Conservation (phyloP, 2,329 filamentous ascomycete species). For the Ascochyta lentis region DNA sequence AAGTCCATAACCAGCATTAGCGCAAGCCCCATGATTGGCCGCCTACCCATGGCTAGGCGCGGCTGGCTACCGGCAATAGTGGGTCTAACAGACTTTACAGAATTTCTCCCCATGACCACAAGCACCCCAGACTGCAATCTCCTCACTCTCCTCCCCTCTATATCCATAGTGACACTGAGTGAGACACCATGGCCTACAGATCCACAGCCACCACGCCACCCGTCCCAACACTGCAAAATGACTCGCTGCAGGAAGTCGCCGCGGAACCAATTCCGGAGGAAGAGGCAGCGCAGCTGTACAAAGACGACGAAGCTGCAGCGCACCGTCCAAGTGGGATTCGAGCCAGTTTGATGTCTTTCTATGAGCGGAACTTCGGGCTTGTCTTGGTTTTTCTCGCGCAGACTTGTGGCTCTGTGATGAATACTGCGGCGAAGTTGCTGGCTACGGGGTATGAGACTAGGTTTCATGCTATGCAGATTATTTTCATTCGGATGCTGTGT, state of each 20-base stretch:
- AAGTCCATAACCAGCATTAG: not conserved
- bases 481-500: conserved; percentile 78
- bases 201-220: conserved; percentile 3
- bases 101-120: conserved; percentile 3
- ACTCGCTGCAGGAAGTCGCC: conserved; percentile 4
- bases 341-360: conserved; percentile 22
- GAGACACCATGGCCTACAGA: conserved; percentile 23
- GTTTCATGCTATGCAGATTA: conserved; percentile 59
- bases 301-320: conserved; percentile 3
- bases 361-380: conserved; percentile 33
- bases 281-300: conserved; percentile 10
- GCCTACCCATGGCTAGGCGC: conserved; percentile 13
- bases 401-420: conserved; percentile 50
- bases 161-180: too few relatives aligned
- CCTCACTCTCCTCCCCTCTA: too few relatives aligned
- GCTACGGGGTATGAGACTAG: conserved; percentile 34
- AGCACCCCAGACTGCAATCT: not conserved
- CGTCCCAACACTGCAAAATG: not conserved
- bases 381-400: conserved; percentile 35
- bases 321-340: conserved; percentile 3
- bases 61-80: conserved; percentile 10
- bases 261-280: conserved; percentile 10
- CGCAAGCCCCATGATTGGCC: not conserved
- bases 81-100: conserved; percentile 1
- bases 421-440: conserved; percentile 33